phyloP scores from a whole-genome alignment of 148 eudicot species.

The Cornus kousa region DNA sequence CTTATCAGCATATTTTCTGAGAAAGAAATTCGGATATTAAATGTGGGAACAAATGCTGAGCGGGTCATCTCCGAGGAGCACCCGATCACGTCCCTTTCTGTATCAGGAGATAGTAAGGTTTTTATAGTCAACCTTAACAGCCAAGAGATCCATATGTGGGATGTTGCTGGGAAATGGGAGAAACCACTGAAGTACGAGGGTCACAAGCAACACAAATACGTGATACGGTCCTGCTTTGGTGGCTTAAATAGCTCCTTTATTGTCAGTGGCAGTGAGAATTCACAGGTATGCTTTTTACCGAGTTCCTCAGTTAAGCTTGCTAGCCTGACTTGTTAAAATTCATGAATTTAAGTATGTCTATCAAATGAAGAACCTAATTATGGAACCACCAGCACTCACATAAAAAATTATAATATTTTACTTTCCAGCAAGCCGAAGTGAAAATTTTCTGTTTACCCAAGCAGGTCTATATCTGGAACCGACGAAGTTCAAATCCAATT shows the following conservation, averaged over 20 bases:
- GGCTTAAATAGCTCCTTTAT: conserved; percentile 71
- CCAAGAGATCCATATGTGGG: conserved; percentile 97
- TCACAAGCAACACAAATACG: conserved; percentile 77
- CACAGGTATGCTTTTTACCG: conserved; percentile 50
- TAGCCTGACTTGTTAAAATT: background rate
- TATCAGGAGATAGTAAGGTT: conserved; percentile 67
- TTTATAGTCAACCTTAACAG: conserved; percentile 78
- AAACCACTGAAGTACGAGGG: conserved; percentile 71
- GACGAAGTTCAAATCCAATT: conserved; percentile 55
- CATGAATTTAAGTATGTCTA: background rate
- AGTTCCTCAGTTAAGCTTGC: background rate
- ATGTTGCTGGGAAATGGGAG: conserved; percentile 58
- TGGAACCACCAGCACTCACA: background rate
- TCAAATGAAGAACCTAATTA: background rate
- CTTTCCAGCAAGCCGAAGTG: background rate
- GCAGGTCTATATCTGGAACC: conserved; percentile 92
- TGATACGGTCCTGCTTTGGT: conserved; percentile 93
- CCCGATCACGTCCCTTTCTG: conserved; percentile 68
- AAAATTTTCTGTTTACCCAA: conserved; percentile 3
- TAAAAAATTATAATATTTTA: background rate
- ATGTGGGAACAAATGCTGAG: conserved; percentile 57
- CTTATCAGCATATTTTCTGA: conserved; percentile 73
- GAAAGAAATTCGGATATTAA: conserved; percentile 69
- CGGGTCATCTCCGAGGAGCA: conserved; percentile 75
- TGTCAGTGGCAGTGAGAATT: conserved; percentile 92